Conservation (phyloP, 179 eudicot species). For the Camellia oleifera region DNA sequence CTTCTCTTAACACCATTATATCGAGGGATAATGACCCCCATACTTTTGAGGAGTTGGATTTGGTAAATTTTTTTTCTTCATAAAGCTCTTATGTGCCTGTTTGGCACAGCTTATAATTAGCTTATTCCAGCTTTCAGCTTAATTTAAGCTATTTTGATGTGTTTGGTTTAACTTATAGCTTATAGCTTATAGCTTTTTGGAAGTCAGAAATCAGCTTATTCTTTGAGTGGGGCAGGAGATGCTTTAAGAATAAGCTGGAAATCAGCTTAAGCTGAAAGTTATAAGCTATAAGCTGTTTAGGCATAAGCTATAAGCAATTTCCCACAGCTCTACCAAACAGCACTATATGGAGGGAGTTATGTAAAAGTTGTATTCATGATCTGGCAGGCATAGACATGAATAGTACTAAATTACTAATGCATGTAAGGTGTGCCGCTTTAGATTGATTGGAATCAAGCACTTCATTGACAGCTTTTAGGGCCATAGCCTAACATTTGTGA, state of each 20-base stretch:
- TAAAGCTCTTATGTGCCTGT: neutral
- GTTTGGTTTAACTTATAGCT: too few species aligned
- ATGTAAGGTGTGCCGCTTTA: neutral
- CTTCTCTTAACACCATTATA: neutral
- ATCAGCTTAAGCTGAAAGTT: too few species aligned
- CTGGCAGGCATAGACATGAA: neutral
- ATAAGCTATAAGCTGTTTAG: too few species aligned
- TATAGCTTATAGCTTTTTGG: too few species aligned
- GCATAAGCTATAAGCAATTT: too few species aligned
- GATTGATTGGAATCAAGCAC: neutral
- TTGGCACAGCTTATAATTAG: too few species aligned
- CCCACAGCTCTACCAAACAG: too few species aligned
- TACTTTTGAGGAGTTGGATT: neutral
- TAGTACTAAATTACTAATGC: neutral
- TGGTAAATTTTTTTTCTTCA: neutral
- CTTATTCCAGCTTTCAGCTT: too few species aligned
- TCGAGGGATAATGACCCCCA: neutral
- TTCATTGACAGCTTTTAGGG: neutral
- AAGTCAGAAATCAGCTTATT: too few species aligned
- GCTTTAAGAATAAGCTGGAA: too few species aligned
- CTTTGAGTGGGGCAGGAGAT: too few species aligned
- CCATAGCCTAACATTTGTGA: neutral
- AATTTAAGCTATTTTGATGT: too few species aligned
- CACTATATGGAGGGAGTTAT: neutral
- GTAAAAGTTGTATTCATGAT: neutral